A percentile compares a stretch with the other conserved stretches of the same genome.
Evolutionary conservation across 768 basidiomycete species (phyloP).

Genomic region (Hypholoma fasciculare): DNA sequence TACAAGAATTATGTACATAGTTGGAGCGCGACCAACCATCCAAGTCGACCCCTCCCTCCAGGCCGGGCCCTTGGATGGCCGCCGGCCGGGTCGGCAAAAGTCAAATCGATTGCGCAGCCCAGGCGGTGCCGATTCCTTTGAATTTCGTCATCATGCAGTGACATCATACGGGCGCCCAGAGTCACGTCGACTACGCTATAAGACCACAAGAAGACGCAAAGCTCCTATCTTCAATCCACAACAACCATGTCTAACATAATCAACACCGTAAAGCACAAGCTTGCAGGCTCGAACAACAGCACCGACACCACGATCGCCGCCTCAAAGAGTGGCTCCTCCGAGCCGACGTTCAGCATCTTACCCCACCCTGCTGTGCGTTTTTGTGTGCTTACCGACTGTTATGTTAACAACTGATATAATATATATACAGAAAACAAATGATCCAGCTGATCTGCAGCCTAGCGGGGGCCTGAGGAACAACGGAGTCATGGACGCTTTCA

Average conservation of each 20-base stretch:
- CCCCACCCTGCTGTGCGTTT: conserved; percentile 60
- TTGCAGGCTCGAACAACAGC: conserved; percentile 15
- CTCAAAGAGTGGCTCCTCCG: conserved; percentile 12
- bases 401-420: not conserved
- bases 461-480: conserved; percentile 38
- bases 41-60: too few relatives aligned
- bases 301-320: conserved; percentile 6
- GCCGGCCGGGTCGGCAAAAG: too few relatives aligned
- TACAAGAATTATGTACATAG: too few relatives aligned
- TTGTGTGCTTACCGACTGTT: not conserved
- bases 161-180: not conserved
- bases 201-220: not conserved
- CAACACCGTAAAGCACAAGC: conserved; percentile 25
- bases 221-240: not conserved
- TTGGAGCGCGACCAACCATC: too few relatives aligned
- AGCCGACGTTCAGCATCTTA: conserved; percentile 49
- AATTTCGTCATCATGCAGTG: too few relatives aligned
- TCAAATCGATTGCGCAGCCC: too few relatives aligned
- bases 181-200: not conserved
- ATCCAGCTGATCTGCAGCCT: conserved; percentile 52
- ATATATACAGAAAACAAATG: conserved; percentile 51
- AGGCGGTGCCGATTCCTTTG: too few relatives aligned
- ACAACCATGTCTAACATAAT: conserved; percentile 24
- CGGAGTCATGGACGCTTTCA: conserved; percentile 43
- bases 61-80: too few relatives aligned